Evolutionary conservation across 176 grass and related monocot species (phyloP).

Genomic region (Triticum timopheevii): DNA sequence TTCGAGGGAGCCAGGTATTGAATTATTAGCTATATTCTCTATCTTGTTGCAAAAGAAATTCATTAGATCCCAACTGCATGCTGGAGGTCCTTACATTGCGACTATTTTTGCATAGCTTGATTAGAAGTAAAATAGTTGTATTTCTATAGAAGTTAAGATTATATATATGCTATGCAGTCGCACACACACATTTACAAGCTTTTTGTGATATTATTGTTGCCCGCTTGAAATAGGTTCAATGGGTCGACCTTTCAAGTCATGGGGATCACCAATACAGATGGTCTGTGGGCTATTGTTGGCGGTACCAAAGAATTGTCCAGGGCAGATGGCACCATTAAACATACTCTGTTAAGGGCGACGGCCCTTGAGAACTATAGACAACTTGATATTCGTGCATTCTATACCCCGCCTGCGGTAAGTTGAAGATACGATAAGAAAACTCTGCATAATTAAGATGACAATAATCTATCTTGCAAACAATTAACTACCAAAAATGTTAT

Average conservation of each 20-base stretch:
- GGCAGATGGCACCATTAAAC: neutral
- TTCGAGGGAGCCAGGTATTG: neutral
- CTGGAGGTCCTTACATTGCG: neutral
- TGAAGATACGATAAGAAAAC: no score
- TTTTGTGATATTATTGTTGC: neutral
- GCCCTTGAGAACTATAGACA: neutral
- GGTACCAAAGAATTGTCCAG: neutral
- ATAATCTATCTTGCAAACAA: no score
- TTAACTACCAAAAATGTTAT: no score
- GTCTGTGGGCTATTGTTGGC: neutral
- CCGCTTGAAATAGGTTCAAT: neutral
- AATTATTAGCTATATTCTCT: no score
- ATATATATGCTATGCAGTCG: no score
- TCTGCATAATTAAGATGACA: no score
- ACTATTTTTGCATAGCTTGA: neutral
- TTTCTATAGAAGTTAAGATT: no score
- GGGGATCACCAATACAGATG: neutral
- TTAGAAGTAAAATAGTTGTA: no score
- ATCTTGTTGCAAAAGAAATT: no score
- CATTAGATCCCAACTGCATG: neutral
- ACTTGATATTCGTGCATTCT: neutral
- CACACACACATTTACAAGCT: no score
- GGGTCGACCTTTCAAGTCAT: neutral
- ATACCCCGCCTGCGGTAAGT: neutral
- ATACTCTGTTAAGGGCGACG: neutral